Percentiles rank a stretch among this genome's conserved stretches.
These are phyloP conservation scores for Botrytis elliptica DNA, from an alignment of 2,329 filamentous ascomycete genomes.

Conservation along the genomic window DNA sequence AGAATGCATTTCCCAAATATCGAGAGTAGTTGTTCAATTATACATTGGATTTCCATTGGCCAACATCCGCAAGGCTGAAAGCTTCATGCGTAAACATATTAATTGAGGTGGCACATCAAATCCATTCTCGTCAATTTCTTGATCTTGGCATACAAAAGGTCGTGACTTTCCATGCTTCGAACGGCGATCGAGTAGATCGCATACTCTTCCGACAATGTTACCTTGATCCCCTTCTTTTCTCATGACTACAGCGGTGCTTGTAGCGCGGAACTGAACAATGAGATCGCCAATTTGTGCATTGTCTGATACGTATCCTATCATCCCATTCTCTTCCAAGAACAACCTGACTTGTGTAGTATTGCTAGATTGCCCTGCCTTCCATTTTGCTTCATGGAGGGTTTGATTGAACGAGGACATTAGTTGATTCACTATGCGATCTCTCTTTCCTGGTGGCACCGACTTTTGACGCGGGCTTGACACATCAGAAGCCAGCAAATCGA, in stretches of 20 bases:
- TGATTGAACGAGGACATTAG: constrained; percentile 14
- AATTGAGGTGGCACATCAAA: constrained; percentile 7
- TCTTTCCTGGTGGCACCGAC: constrained; percentile 14
- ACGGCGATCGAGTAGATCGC: constrained; percentile 6
- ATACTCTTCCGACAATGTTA: constrained; percentile 8
- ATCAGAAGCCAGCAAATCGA: neutral
- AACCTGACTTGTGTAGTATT: neutral
- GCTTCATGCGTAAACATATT: constrained; percentile 17
- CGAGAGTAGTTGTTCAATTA: neutral
- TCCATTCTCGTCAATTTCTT: constrained; percentile 7
- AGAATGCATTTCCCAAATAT: neutral
- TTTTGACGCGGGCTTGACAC: neutral
- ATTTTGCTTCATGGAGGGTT: constrained; percentile 19
- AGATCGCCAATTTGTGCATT: constrained; percentile 4
- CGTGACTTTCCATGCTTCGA: constrained; percentile 6
- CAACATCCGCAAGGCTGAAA: constrained; percentile 5
- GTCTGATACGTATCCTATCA: constrained; percentile 17
- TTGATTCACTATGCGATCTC: neutral
- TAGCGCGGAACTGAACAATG: constrained; percentile 13
- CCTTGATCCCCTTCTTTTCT: constrained; percentile 1
- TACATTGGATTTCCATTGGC: neutral
- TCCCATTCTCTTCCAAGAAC: constrained; percentile 20
- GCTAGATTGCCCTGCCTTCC: constrained; percentile 2
- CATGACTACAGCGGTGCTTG: constrained; percentile 11
- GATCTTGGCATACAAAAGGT: constrained; percentile 8